A percentile compares a stretch with the other conserved stretches of the same genome.
Evolutionary conservation across 805 yeast genomes (phyloP).

Genomic region (Yarrowia sp.): DNA sequence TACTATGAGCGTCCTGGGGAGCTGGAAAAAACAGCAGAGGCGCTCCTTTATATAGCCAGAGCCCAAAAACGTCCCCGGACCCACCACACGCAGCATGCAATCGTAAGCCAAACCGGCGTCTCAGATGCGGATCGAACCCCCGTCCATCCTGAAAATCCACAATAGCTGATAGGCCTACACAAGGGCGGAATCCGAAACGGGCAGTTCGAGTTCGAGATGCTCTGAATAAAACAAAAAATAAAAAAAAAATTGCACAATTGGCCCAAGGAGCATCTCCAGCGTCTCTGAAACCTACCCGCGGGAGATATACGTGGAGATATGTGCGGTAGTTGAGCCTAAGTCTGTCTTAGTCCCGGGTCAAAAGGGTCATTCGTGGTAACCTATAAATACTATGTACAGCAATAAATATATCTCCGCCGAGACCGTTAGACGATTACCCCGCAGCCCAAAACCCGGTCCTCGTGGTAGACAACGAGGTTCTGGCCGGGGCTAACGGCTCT

Average conservation of each 20-base stretch:
- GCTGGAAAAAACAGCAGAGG: too few species aligned
- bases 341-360: not conserved
- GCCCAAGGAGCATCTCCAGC: too few species aligned
- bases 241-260: too few species aligned
- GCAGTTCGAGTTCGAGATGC: not conserved
- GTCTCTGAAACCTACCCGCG: not conserved
- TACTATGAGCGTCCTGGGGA: not conserved
- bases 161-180: not conserved
- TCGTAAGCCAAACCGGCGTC: slow-evolving; percentile 21
- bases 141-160: not conserved
- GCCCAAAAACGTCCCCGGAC: too few species aligned
- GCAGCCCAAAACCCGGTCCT: slow-evolving; percentile 63
- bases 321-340: slow-evolving; percentile 2
- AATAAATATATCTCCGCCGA: not conserved
- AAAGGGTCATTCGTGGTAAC: too few species aligned
- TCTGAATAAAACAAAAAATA: too few species aligned
- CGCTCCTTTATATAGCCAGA: too few species aligned
- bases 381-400: slow-evolving; percentile 17
- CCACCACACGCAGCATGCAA: slow-evolving; percentile 12
- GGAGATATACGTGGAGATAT: not conserved
- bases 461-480: slow-evolving; percentile 67
- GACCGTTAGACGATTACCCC: slow-evolving; percentile 30
- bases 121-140: slow-evolving; percentile 24
- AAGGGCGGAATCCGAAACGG: not conserved
- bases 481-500: slow-evolving; percentile 92